Conservation (phyloP, 2,329 filamentous ascomycete genomes). For the Cladophialophora bantiana region DNA sequence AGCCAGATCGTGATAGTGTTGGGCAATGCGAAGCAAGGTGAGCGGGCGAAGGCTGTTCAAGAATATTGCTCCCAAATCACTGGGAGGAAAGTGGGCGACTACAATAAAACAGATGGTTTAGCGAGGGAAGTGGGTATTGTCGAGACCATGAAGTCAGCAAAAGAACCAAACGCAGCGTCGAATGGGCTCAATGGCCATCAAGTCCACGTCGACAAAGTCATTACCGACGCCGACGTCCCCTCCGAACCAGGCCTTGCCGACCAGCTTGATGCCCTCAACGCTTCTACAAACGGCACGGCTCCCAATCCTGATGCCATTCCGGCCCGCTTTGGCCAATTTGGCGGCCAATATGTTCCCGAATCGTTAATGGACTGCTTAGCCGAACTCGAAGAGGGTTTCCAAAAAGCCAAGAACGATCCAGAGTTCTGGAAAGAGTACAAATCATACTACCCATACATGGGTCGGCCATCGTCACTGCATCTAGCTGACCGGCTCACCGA, state of each 20-base stretch:
- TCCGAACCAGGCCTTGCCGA: slow-evolving; percentile 75
- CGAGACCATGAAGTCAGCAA: slow-evolving; percentile 69
- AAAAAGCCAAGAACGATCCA: slow-evolving; percentile 82
- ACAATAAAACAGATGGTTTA: slow-evolving; percentile 51
- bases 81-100: slow-evolving; percentile 59
- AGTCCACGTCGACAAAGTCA: slow-evolving; percentile 72
- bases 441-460: slow-evolving; percentile 97
- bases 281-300: slow-evolving; percentile 53
- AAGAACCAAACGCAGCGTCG: slow-evolving; percentile 63
- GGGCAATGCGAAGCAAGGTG: slow-evolving; percentile 69
- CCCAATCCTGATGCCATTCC: slow-evolving; percentile 67
- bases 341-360: slow-evolving; percentile 96
- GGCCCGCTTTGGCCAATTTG: slow-evolving; percentile 91
- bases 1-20: slow-evolving; percentile 91
- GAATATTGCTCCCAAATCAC: slow-evolving; percentile 83
- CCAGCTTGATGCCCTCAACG: slow-evolving; percentile 81
- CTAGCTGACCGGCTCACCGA: slow-evolving; percentile 87
- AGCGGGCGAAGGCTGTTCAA: slow-evolving; percentile 75
- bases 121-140: slow-evolving; percentile 74
- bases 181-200: slow-evolving; percentile 45
- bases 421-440: slow-evolving; percentile 97
- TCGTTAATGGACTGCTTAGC: slow-evolving; percentile 96
- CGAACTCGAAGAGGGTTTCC: slow-evolving; percentile 90
- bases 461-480: slow-evolving; percentile 89
- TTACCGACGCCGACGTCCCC: slow-evolving; percentile 64